Base-by-base conservation (phyloP, 1,284 basidiomycete genomes). In the Cryptococcus jaspeensis region DNA sequence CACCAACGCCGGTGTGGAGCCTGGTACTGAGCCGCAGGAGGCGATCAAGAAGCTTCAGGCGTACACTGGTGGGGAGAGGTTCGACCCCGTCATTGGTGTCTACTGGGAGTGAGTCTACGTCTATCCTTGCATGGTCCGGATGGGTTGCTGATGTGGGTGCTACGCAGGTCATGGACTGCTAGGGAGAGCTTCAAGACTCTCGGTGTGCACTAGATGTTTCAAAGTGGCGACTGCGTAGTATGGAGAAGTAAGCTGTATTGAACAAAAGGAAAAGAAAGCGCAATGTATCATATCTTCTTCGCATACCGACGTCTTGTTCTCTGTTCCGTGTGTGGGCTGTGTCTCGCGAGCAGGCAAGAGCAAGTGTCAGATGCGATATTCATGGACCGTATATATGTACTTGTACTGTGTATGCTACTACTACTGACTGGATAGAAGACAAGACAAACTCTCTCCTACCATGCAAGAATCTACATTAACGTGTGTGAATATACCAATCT, bases 21-120 rank as follows among this genome's bases (percentile, higher is more conserved):
- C 69, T 35, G 63, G 62, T 11, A 58, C 66, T 13, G 47, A 61
- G 13, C 52, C 64, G 13, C 55, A 53, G 22, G 64, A 65, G 8
- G 68, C 61, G 18, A 53, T 76, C 43, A 61, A 61, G n/a, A 65
- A 64, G 40, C 52, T 75, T 44, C 53, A 66, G 58, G 56, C 67
- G 55, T 59, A 62, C 50, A 73, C 68, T 8, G 72, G 72, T 36
- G 69, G 70, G 8, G 64, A 69, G 55, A 56, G 59, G 32, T 64
- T 77, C 44, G 72, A 74, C 58, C 66, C 69, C 22, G 61, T 64
- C 40, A 61, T 77, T 50, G 62, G 55, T 40, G 64, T 64, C 35
- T 77, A 76, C 68, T 77, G 73, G 69, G 71, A 74, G 70, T 72
- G 59, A 67, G 70, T 70, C 22, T 20, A 37, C 8, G 20, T 15